phyloP scores from a whole-genome alignment of 2,329 filamentous ascomycete species.

The Torrubiellomyces zombiae region DNA sequence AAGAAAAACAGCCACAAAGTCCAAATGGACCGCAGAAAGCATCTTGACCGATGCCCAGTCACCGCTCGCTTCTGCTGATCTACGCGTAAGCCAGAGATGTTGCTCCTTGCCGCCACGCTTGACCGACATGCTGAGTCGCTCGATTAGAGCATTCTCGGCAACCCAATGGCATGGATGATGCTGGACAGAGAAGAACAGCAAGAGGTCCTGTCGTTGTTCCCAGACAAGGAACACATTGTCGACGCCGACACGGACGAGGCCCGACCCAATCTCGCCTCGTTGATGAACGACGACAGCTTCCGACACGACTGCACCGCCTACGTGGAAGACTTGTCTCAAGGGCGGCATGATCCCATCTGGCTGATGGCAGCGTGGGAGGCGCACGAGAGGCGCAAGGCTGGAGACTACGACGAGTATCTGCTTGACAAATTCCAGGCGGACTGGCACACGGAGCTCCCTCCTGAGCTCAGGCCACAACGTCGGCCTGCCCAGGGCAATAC shows the following conservation, averaged over 20 bases:
- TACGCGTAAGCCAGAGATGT: conserved; percentile 16
- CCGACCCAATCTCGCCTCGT: conserved; percentile 23
- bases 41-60: conserved; percentile 20
- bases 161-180: conserved; percentile 21
- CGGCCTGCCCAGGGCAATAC: too few species aligned
- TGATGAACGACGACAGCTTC: conserved; percentile 30
- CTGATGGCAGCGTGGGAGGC: conserved; percentile 33
- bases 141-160: conserved; percentile 17
- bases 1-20: conserved; percentile 7
- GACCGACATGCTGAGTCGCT: too few species aligned
- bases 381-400: conserved; percentile 28
- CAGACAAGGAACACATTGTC: conserved; percentile 20
- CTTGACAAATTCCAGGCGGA: conserved; percentile 26
- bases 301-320: conserved; percentile 29
- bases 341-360: conserved; percentile 36
- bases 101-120: too few species aligned
- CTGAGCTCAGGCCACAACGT: too few species aligned
- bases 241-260: conserved; percentile 17
- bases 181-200: conserved; percentile 16
- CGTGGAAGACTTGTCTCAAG: conserved; percentile 26
- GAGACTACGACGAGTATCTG: conserved; percentile 32
- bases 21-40: conserved; percentile 19
- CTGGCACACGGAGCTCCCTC: conserved; percentile 29
- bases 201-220: conserved; percentile 22
- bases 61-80: conserved; percentile 19